Percentiles rank a stretch among this genome's conserved stretches.
Conservation (phyloP, 2,329 filamentous ascomycete species). For the Pseudonectria buxi region DNA sequence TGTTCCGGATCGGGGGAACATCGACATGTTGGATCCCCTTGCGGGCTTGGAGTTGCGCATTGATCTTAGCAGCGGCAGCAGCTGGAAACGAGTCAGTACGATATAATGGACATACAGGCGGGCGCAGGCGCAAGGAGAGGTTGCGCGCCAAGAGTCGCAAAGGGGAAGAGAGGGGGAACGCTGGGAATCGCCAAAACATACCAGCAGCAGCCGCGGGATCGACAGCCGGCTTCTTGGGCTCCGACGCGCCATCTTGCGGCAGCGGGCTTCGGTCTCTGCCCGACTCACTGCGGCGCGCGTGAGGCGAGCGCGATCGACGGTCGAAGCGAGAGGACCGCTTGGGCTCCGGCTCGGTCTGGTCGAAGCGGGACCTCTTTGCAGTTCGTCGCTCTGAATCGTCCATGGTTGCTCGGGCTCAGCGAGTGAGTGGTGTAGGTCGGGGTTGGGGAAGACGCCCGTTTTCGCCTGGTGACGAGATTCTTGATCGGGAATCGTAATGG, state of each 20-base stretch:
- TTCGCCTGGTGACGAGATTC: too few species aligned
- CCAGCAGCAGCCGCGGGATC: conserved; percentile 75
- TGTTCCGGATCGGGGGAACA: conserved; percentile 68
- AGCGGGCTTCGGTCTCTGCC: conserved; percentile 75
- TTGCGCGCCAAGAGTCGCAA: too few species aligned
- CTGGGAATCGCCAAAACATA: conserved; percentile 32
- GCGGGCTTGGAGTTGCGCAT: conserved; percentile 75
- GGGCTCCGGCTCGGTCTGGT: conserved; percentile 79
- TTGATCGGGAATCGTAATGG: too few species aligned
- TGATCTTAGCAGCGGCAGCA: conserved; percentile 83
- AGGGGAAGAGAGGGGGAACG: conserved; percentile 7
- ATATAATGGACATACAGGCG: not conserved
- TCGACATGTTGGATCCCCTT: conserved; percentile 89
- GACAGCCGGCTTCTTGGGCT: conserved; percentile 42
- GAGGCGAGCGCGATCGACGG: conserved; percentile 81
- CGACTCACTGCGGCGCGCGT: conserved; percentile 58
- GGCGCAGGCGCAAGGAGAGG: too few species aligned
- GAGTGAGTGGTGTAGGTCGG: conserved; percentile 1
- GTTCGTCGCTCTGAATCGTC: conserved; percentile 67
- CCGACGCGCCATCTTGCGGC: conserved; percentile 36
- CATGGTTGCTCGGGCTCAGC: conserved; percentile 37
- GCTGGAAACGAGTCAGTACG: conserved; percentile 40
- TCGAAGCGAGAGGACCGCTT: conserved; percentile 78
- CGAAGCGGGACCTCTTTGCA: conserved; percentile 85
- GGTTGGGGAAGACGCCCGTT: not conserved